Base-by-base conservation (phyloP, 2,329 filamentous ascomycete species). In the Phymatotrichopsis omnivora region DNA sequence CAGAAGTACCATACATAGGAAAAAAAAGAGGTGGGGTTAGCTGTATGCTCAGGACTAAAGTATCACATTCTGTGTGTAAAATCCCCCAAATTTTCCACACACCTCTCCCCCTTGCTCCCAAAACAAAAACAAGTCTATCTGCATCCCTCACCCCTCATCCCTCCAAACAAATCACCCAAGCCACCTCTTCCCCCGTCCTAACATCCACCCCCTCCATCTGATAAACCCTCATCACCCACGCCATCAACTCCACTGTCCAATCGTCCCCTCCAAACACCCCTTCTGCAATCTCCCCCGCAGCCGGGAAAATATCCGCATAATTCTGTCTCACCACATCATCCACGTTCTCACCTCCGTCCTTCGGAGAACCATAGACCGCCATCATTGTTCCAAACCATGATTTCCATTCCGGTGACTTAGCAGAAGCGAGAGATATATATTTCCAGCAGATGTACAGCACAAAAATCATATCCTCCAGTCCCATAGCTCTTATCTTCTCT, bases 371-470 rank as follows among this genome's bases (percentile, higher is more conserved):
- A 19, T 41, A 30, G n/a, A 14, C 10, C 19, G 19, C 8, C 25
- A 10, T 19, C 23, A 42, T 42, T 6, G 8, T 14, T n/a, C 34
- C 19, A 8, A 42, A 32, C 39, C 39, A 42, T 12, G 19, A 7
- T 19, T 14, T 23, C 41, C 41, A 44, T 20, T 44, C 31, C 27
- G 8, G 8, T 8, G 8, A 8, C 14, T n/a, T n/a, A 10, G 38
- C 25, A 11, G 29, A 20, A 19, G 28, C 31, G 22, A 22, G 14
- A 14, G 4, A 16, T 7, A 53, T 32, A 10, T 44, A 53, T n/a
- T 42, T 24, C 50, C 51, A 53, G 22, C 54, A 55, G 8, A 56
- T 36, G 12, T 37, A 51, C 17, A 56, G 31, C 11, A 50, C 48
- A 27, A 53, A 45, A 7, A 55, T 50, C 2, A 53, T 20, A 32